Evolutionary conservation across 768 basidiomycete genomes (phyloP), one percentile per base, ranked within the genome.

Genomic region (Cyclocybe cylindracea): DNA sequence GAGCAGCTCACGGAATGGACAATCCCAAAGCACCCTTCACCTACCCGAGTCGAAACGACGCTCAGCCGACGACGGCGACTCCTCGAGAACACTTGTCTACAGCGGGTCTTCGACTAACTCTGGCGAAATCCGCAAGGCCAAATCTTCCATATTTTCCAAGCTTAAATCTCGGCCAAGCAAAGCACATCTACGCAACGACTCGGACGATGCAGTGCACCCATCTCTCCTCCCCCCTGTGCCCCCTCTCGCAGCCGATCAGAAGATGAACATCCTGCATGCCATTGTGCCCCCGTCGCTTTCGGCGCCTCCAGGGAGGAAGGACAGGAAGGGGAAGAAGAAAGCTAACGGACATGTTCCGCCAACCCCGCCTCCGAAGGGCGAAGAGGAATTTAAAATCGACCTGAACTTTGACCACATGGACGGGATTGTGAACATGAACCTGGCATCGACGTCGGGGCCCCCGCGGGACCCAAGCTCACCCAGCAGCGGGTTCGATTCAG

Each of bases 371-470:
- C 63, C 61, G 29, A 70, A 70, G 39, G 64, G 64, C 39, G 70
- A 67, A 29, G 50, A 39, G 34, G 69, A 71, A 18, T 70, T 82
- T 51, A 70, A 67, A 18, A 78, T 89, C 39, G 87, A 91, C 65
- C 82, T 81, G 14, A 81, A 93, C 63, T 65, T 91, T 39, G 79
- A 86, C 8, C 70, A 81, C 45, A 93, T 97, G 80, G 86, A 89
- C 36, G 94, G 88, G 5, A 93, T 97, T 62, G 72, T 96, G 55
- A 76, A 93, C 66, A 68, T 72, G 1, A 69, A 46, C 41, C 46
- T 57, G 61, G 36, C 50, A 56, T 61, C 61, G 53, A 52, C 60
- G 47, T 7, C 54, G 59, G 42, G 48, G 45, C 39, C 44, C 46
- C 9, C 48, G 61, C n/a, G 61, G 63, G 70, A 70, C 38, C 63